Conservation (phyloP, 768 basidiomycete genomes). For the Mycena capillaripes region DNA sequence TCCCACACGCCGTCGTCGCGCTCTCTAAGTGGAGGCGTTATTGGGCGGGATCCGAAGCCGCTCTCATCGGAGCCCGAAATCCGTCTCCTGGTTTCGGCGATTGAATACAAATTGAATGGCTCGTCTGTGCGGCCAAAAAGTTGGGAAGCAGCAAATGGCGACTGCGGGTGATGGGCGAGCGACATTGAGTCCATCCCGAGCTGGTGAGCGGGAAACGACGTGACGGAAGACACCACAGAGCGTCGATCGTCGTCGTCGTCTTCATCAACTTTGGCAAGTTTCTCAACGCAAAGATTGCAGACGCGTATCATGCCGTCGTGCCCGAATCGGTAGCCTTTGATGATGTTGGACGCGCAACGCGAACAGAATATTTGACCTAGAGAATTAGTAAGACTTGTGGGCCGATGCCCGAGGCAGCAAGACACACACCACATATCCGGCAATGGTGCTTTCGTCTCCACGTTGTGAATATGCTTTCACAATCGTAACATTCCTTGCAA, state of each 20-base stretch:
- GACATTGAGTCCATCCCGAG: slow-evolving; percentile 61
- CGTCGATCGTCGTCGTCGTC: slow-evolving; percentile 93
- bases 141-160: slow-evolving; percentile 90
- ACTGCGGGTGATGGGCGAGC: slow-evolving; percentile 72
- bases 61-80: slow-evolving; percentile 68
- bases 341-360: slow-evolving; percentile 95
- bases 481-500: slow-evolving; percentile 96
- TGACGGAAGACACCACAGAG: slow-evolving; percentile 80
- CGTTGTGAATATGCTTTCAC: slow-evolving; percentile 93
- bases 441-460: slow-evolving; percentile 98
- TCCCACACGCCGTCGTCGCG: slow-evolving; percentile 64
- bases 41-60: slow-evolving; percentile 63
- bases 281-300: slow-evolving; percentile 95
- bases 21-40: slow-evolving; percentile 60
- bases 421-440: slow-evolving; percentile 87
- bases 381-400: not conserved
- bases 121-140: slow-evolving; percentile 85
- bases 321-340: slow-evolving; percentile 94
- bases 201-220: slow-evolving; percentile 85
- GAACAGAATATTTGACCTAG: slow-evolving; percentile 97
- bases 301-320: slow-evolving; percentile 96
- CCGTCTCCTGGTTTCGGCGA: slow-evolving; percentile 78
- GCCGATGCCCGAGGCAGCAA: slow-evolving; percentile 2
- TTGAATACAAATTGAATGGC: slow-evolving; percentile 85
- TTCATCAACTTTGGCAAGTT: slow-evolving; percentile 88